Base-by-base conservation (phyloP, 2,329 filamentous ascomycete species). In the Ophiocordyceps camponoti-saundersi region DNA sequence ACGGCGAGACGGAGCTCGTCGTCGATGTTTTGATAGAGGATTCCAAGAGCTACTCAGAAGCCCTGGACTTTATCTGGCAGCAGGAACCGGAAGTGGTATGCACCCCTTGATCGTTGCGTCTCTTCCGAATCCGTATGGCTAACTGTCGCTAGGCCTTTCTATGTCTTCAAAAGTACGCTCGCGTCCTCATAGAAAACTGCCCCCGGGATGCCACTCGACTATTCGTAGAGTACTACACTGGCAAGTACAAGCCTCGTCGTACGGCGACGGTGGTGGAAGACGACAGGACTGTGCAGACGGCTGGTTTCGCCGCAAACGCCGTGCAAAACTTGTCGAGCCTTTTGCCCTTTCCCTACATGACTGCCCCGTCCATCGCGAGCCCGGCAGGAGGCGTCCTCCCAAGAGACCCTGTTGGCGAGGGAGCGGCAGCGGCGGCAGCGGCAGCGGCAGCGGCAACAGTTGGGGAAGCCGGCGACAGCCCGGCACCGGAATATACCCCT, bases 1-100 rank as follows among this genome's bases (percentile, higher is more conserved):
- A 98, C 57, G 84, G 86, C 6, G 92, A 98, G 61, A 86, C 87
- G 52, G 88, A 95, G 48, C 70, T 96, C 49, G 92, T 98, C 1
- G 85, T 96, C 4, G 90, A 95, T 59, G 95, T 98, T 44, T 63
- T 98, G 46, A 89, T 98, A 45, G 92, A 98, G 59, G 90, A 98
- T 56, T 88, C 90, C 0, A 92, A 93, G 61, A 82, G 84, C 53
- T 95, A 95, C 58, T 73, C 73, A 0, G 88, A 95, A 58, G 90
- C 92, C 1, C 70, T 98, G 15, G 79, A 89, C 52, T 98, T 93
- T 55, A 92, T 96, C 48, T 92, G 87, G 78, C 80, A 85, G 15
- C 68, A 95, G 47, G 84, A 94, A 45, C 82, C 90, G 1, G 78
- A 83, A 53, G 70, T 75, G 53, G 85, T 88, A 62, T 55, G 81